Evolutionary conservation across 73 alveolate species (phyloP), one percentile per base, ranked within the genome.

Genomic region (Diophrys appendiculata): DNA sequence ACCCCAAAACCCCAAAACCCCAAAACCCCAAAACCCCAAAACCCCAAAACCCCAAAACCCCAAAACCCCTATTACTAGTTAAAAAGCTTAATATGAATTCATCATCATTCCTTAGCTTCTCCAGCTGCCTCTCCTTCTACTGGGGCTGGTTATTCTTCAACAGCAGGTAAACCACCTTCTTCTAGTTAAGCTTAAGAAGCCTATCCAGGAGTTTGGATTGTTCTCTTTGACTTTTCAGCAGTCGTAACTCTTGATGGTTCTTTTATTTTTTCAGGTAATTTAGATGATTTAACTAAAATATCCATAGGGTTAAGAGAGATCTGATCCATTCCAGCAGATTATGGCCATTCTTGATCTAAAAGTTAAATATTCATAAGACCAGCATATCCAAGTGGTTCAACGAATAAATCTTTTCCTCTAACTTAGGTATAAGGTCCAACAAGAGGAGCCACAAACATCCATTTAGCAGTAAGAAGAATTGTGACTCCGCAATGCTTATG

Each of bases 401-500:
- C 60, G 32, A 73, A 87, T 29, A 87, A 67, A 52, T 55, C 23
- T 24, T 26, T 22, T 27, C 68, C 73, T 5, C 35, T 56, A 34
- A 76, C 69, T 2, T 8, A 33, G 22, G 84, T 52, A 71, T 87
- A 87, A 23, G 90, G 89, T 0, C 69, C 68, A 0, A 60, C 67
- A 2, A 87, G 54, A 14, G 88, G 54, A 29, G 85, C 81, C 0
- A 87, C 84, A 55, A 87, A 74, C 94, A 87, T 87, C 90, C 90
- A 87, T 33, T 53, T 73, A 25, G 85, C 70, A 14, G 85, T 72
- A n/a, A 81, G 67, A 3, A 87, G 68, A 29, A 87, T 35, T 0
- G 85, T 72, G 65, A 81, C 13, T 27, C 94, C 94, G 18, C 32
- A 54, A 24, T 80, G 28, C 22, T 34, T 34, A 29, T 30, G 68